Conservation (phyloP, 192 early-diverging fungal species). For the Chytriomyces sp. region DNA sequence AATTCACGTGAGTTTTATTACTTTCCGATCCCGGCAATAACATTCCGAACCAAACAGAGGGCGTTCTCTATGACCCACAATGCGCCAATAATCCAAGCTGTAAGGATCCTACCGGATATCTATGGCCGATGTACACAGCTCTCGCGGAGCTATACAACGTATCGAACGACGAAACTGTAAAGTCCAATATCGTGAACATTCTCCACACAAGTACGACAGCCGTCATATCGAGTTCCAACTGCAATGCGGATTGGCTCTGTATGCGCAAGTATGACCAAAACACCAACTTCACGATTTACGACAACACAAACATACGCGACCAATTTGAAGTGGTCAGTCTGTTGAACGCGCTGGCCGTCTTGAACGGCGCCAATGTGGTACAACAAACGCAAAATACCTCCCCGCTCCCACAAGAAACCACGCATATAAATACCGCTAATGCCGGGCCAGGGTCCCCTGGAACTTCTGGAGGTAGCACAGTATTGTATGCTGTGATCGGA, state of each 20-base stretch:
- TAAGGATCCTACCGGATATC: background rate
- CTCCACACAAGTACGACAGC: background rate
- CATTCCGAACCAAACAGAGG: background rate
- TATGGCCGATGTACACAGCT: background rate
- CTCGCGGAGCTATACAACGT: background rate
- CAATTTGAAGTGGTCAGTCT: constrained; percentile 17
- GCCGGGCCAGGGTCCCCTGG: too few species aligned
- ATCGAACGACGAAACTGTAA: background rate
- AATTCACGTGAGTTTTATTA: too few species aligned
- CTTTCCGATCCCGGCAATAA: too few species aligned
- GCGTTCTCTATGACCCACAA: constrained; percentile 17
- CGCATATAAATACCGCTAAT: too few species aligned
- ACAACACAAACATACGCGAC: constrained; percentile 24
- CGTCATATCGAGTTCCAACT: background rate
- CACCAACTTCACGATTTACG: background rate
- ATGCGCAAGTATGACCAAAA: background rate
- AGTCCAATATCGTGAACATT: background rate
- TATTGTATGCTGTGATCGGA: constrained; percentile 7
- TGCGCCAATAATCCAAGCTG: background rate
- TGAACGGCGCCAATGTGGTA: background rate
- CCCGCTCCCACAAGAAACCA: too few species aligned
- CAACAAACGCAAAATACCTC: background rate
- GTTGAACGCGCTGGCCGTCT: constrained; percentile 19
- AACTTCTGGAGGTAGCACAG: too few species aligned
- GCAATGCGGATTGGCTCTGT: background rate